A percentile compares a stretch with the other conserved stretches of the same genome.
These are phyloP conservation scores for Microbotryomycetes sp. DNA, from an alignment of 1,284 basidiomycete species.

Conservation along the genomic window DNA sequence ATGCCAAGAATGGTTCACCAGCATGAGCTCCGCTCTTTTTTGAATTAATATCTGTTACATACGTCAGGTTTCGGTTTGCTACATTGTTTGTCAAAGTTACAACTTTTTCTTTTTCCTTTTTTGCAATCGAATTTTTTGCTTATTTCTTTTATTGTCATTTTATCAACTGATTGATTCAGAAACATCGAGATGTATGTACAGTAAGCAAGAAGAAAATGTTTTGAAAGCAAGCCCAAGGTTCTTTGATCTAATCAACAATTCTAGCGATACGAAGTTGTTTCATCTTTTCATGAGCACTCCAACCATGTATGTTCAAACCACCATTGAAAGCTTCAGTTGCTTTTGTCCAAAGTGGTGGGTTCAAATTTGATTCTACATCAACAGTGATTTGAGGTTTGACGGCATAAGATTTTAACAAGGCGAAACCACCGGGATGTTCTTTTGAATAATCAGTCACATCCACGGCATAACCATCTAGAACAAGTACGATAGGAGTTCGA, in stretches of 20 bases:
- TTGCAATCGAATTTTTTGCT: too few species aligned
- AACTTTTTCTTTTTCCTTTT: too few species aligned
- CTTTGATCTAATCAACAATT: background rate
- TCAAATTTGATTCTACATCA: conserved; percentile 12
- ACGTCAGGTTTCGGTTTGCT: too few species aligned
- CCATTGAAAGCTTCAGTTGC: conserved; percentile 62
- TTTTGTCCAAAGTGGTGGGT: conserved; percentile 44
- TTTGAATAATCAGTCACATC: conserved; percentile 56
- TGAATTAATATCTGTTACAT: background rate
- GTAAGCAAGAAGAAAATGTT: background rate
- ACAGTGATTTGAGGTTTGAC: conserved; percentile 30
- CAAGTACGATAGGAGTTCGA: conserved; percentile 47
- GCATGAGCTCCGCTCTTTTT: background rate
- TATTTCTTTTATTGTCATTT: too few species aligned
- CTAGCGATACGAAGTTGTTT: conserved; percentile 7
- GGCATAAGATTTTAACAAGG: conserved; percentile 50
- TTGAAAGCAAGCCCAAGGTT: background rate
- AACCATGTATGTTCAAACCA: conserved; percentile 59
- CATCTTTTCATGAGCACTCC: conserved; percentile 17
- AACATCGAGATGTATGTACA: too few species aligned
- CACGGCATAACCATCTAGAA: conserved; percentile 58
- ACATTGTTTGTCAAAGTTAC: too few species aligned
- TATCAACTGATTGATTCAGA: too few species aligned
- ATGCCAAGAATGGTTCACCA: conserved; percentile 2
- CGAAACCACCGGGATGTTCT: conserved; percentile 53